These are phyloP conservation scores for Exobasidium rhododendri DNA, from an alignment of 1,284 basidiomycete genomes.

Conservation along the genomic window DNA sequence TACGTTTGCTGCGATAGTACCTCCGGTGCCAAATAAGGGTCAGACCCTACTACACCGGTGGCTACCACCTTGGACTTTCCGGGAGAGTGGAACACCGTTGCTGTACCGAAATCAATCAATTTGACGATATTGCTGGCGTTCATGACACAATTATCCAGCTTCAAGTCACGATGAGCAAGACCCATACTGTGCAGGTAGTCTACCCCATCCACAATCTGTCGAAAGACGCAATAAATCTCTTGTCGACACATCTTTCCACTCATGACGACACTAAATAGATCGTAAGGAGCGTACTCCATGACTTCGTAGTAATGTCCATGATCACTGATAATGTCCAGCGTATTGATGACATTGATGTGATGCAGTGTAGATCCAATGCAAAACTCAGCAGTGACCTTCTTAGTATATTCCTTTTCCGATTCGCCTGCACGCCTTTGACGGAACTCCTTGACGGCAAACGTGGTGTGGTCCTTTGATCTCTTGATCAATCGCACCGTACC, in stretches of 20 bases:
- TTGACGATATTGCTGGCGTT: slow-evolving; percentile 90
- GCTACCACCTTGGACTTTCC: slow-evolving; percentile 63
- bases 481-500: slow-evolving; percentile 97
- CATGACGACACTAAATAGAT: slow-evolving; percentile 99
- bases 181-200: slow-evolving; percentile 97
- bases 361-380: slow-evolving; percentile 81
- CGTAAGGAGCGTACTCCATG: slow-evolving; percentile 98
- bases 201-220: slow-evolving; percentile 96
- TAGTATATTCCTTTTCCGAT: slow-evolving; percentile 93
- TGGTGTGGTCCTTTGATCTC: slow-evolving; percentile 62
- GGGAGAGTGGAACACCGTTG: slow-evolving; percentile 97
- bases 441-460: slow-evolving; percentile 98
- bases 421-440: slow-evolving; percentile 82
- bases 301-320: slow-evolving; percentile 80
- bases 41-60: slow-evolving; percentile 90
- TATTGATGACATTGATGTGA: slow-evolving; percentile 95
- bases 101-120: slow-evolving; percentile 98
- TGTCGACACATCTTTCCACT: slow-evolving; percentile 96
- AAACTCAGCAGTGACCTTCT: slow-evolving; percentile 98
- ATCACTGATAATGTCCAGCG: slow-evolving; percentile 96
- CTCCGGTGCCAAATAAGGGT: slow-evolving; percentile 97
- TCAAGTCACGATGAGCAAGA: slow-evolving; percentile 95
- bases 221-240: slow-evolving; percentile 98
- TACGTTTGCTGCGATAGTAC: slow-evolving; percentile 77
- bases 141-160: slow-evolving; percentile 99